These are phyloP conservation scores for Acanthamoeba rhysodes DNA, from an alignment of 208 protist species.

Conservation along the genomic window DNA sequence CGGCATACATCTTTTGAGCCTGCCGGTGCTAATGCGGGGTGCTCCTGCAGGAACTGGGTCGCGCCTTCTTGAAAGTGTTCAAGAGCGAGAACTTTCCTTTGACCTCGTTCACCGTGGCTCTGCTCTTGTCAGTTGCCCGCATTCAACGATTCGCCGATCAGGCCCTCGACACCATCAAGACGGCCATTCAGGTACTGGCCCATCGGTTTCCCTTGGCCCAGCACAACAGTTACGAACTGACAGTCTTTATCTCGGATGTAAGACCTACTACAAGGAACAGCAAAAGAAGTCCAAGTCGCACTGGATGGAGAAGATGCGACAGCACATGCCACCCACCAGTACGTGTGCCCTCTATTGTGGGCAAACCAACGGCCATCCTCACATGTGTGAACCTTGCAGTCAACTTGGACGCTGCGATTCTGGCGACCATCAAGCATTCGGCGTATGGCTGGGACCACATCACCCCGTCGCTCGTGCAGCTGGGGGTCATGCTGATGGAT, in stretches of 20 bases:
- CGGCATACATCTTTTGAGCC: not conserved
- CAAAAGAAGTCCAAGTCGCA: conserved; percentile 35
- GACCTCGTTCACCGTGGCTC: conserved; percentile 67
- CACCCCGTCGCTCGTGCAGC: conserved; percentile 50
- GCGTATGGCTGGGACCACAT: conserved; percentile 76
- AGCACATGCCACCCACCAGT: conserved; percentile 42
- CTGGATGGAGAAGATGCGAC: conserved; percentile 69
- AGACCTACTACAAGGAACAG: conserved; percentile 72
- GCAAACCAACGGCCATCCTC: not conserved
- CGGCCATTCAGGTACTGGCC: conserved; percentile 42
- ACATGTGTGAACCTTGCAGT: not conserved
- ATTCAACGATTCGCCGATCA: conserved; percentile 72
- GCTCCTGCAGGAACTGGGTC: conserved; percentile 29
- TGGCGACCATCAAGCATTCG: conserved; percentile 25
- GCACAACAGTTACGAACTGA: not conserved
- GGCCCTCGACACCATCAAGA: conserved; percentile 73
- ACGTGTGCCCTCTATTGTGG: not conserved
- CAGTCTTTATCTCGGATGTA: not conserved
- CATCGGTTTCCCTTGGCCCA: not conserved
- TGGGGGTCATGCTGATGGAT: conserved; percentile 61
- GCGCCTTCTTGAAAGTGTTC: conserved; percentile 71
- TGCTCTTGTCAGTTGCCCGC: conserved; percentile 62
- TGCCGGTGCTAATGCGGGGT: not conserved
- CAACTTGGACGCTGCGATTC: conserved; percentile 49
- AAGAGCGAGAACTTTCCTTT: conserved; percentile 69